Conservation (phyloP, 2,329 filamentous ascomycete genomes). For the Blumeriella jaapii region DNA sequence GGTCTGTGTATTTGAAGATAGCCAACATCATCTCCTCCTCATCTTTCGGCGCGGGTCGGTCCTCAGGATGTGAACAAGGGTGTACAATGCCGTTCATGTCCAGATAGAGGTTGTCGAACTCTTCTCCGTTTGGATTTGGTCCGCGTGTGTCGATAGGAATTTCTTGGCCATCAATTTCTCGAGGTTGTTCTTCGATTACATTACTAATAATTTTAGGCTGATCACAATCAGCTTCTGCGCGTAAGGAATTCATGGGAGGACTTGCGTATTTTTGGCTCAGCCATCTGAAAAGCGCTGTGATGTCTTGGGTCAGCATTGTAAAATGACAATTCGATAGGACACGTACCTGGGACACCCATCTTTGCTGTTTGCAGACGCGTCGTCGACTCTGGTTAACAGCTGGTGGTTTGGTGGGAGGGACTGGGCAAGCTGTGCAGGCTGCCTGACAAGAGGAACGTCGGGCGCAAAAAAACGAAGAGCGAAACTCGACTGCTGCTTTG, state of each 20-base stretch:
- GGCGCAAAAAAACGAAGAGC: neutral
- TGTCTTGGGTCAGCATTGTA: slow-evolving; percentile 5
- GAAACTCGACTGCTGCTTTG: neutral
- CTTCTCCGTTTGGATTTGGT: slow-evolving; percentile 92
- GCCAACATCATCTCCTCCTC: slow-evolving; percentile 99
- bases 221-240: slow-evolving; percentile 66
- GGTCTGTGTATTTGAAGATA: slow-evolving; percentile 96
- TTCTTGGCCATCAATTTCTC: slow-evolving; percentile 69
- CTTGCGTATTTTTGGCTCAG: slow-evolving; percentile 93
- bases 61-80: slow-evolving; percentile 95
- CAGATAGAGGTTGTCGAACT: slow-evolving; percentile 94
- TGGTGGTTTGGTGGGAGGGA: too few species aligned
- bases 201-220: slow-evolving; percentile 82
- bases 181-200: slow-evolving; percentile 76
- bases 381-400: too few species aligned
- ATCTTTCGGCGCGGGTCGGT: slow-evolving; percentile 77
- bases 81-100: slow-evolving; percentile 99
- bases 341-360: slow-evolving; percentile 26
- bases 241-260: neutral
- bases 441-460: neutral
- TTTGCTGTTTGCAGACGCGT: slow-evolving; percentile 3
- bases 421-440: slow-evolving; percentile 1
- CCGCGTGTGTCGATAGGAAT: slow-evolving; percentile 77
- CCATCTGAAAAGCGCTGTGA: slow-evolving; percentile 57
- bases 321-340: neutral